Percentiles rank a stretch among this genome's conserved stretches.
Evolutionary conservation across 805 yeast genomes (phyloP).

Genomic region (Suhomyces sp.): DNA sequence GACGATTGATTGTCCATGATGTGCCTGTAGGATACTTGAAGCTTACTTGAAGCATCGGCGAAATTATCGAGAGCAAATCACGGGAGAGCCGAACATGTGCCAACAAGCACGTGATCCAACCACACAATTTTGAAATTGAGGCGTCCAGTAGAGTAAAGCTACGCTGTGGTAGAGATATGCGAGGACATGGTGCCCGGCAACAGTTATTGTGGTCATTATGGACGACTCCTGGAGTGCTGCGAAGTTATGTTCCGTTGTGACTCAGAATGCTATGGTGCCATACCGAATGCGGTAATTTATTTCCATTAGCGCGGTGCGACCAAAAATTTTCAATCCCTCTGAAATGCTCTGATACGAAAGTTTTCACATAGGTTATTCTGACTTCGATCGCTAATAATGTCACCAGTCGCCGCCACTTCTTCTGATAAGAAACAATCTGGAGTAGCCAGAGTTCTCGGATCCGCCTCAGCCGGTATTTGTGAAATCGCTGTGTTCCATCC

Average conservation of each 20-base stretch:
- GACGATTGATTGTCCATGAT: slow-evolving; percentile 1
- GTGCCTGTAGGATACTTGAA: not conserved
- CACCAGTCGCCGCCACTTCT: slow-evolving; percentile 23
- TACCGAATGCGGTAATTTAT: slow-evolving; percentile 1
- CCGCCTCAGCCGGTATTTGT: slow-evolving; percentile 97
- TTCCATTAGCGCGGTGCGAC: slow-evolving; percentile 8
- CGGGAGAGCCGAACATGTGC: not conserved
- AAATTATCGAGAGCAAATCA: not conserved
- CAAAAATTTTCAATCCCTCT: slow-evolving; percentile 8
- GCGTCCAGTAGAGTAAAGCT: not conserved
- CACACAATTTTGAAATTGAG: too few species aligned
- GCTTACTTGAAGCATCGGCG: not conserved
- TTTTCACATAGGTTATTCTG: not conserved
- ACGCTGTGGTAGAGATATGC: not conserved
- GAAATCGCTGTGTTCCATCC: slow-evolving; percentile 98
- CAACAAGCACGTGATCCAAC: too few species aligned
- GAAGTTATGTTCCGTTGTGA: not conserved
- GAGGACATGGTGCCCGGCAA: not conserved
- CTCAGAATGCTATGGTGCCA: not conserved
- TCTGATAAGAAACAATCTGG: slow-evolving; percentile 86
- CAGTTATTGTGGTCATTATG: not conserved
- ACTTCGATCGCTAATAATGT: slow-evolving; percentile 19
- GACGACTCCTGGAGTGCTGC: not conserved
- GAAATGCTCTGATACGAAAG: not conserved
- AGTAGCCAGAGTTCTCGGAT: slow-evolving; percentile 85